phyloP scores from a whole-genome alignment of 192 early-diverging fungal species.

The Coemansia biformis region DNA sequence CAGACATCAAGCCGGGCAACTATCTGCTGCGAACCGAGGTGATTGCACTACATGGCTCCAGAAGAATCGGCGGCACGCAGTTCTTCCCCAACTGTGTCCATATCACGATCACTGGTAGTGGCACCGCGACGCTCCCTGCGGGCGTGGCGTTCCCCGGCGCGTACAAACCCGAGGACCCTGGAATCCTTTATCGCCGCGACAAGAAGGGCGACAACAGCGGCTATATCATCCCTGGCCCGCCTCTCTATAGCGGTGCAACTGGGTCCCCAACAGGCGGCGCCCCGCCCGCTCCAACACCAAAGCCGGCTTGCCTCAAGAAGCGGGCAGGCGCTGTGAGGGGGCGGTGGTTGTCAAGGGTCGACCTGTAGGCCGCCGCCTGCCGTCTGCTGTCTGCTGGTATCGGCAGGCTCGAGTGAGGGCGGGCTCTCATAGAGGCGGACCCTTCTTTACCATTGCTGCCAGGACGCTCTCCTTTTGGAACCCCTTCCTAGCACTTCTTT shows the following conservation, averaged over 20 bases:
- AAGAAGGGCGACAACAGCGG: not conserved
- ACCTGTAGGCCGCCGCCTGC: too few relatives aligned
- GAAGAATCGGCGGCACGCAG: conserved; percentile 7
- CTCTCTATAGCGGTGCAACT: not conserved
- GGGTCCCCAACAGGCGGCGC: too few relatives aligned
- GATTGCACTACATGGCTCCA: conserved; percentile 16
- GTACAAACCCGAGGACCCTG: conserved; percentile 11
- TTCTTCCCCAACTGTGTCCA: conserved; percentile 26
- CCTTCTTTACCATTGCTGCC: too few relatives aligned
- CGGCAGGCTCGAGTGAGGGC: too few relatives aligned
- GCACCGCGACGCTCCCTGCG: not conserved
- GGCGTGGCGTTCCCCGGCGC: conserved; percentile 14
- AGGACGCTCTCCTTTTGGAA: too few relatives aligned
- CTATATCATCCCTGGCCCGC: conserved; percentile 3
- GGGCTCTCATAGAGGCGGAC: too few relatives aligned
- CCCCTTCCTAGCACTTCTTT: too few relatives aligned
- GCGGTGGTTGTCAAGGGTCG: too few relatives aligned
- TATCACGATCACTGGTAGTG: conserved; percentile 6
- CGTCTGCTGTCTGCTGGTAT: too few relatives aligned
- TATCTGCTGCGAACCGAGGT: conserved; percentile 27
- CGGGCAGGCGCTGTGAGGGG: too few relatives aligned
- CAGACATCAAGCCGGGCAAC: conserved; percentile 11
- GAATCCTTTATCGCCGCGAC: conserved; percentile 8
- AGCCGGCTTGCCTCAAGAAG: too few relatives aligned
- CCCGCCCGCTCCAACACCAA: too few relatives aligned